These are phyloP conservation scores for Populus nigra DNA, from an alignment of 345 rosid genomes.

Conservation along the genomic window DNA sequence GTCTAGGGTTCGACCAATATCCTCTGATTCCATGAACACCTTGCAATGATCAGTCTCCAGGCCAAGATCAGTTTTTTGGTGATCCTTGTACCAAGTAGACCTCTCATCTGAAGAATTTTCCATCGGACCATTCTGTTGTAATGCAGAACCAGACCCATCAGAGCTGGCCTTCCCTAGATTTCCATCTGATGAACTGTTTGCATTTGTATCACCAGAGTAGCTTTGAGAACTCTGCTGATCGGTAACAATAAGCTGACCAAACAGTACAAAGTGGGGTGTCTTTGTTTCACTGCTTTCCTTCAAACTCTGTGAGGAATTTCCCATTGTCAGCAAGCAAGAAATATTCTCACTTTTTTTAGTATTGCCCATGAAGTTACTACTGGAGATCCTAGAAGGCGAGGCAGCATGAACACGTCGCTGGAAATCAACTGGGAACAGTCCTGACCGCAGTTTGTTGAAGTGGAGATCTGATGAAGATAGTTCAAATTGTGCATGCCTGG, in stretches of 20 bases:
- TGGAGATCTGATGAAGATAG: slow-evolving; percentile 67
- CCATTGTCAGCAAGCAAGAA: slow-evolving; percentile 67
- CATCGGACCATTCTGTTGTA: slow-evolving; percentile 34
- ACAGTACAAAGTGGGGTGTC: slow-evolving; percentile 68
- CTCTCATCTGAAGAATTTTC: slow-evolving; percentile 73
- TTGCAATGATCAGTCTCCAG: slow-evolving; percentile 75
- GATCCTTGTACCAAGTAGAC: slow-evolving; percentile 50
- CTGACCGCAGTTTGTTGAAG: slow-evolving; percentile 55
- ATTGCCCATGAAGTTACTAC: slow-evolving; percentile 22
- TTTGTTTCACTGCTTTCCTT: slow-evolving; percentile 48
- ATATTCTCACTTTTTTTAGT: slow-evolving; percentile 34
- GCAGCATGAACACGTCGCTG: slow-evolving; percentile 40
- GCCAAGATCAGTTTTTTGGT: slow-evolving; percentile 36
- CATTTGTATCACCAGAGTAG: slow-evolving; percentile 57
- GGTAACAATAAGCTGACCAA: slow-evolving; percentile 74
- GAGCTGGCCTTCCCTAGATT: slow-evolving; percentile 53
- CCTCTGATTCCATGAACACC: slow-evolving; percentile 84
- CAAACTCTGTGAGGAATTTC: slow-evolving; percentile 36
- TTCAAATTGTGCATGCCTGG: slow-evolving; percentile 97
- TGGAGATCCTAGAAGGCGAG: slow-evolving; percentile 35
- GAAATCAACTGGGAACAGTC: slow-evolving; percentile 44
- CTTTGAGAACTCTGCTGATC: slow-evolving; percentile 60
- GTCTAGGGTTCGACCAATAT: slow-evolving; percentile 79
- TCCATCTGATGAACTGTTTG: slow-evolving; percentile 49
- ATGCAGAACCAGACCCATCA: slow-evolving; percentile 54